Conservation (phyloP, 129 eudicot species). For the Lactuca saligna region DNA sequence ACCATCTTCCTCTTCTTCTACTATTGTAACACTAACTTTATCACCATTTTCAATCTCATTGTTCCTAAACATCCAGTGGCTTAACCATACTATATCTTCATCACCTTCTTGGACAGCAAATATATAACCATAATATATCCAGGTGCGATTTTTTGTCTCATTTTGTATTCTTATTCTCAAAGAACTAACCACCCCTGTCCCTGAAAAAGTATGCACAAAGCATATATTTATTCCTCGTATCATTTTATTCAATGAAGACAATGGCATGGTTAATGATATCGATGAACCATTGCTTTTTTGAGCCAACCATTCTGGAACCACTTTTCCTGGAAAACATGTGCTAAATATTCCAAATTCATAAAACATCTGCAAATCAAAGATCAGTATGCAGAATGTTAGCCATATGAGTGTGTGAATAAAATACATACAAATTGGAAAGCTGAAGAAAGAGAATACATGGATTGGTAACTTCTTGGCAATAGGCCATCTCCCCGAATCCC, state of each 20-base stretch:
- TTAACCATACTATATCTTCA: conserved; percentile 19
- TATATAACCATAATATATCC: neutral
- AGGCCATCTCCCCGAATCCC: neutral
- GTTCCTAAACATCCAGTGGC: conserved; percentile 21
- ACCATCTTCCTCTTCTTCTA: no score
- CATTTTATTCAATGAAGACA: neutral
- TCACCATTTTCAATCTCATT: conserved; percentile 21
- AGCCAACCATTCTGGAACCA: conserved; percentile 15
- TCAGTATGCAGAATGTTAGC: neutral
- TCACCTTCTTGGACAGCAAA: neutral
- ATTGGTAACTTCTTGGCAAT: neutral
- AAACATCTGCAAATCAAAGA: neutral
- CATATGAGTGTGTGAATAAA: neutral
- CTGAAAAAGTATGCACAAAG: neutral
- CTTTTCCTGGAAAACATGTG: conserved; percentile 25
- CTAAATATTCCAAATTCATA: conserved; percentile 30
- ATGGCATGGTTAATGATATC: conserved; percentile 12
- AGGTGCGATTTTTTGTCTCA: neutral
- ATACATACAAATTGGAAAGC: neutral
- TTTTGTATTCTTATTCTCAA: neutral
- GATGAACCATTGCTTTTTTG: neutral
- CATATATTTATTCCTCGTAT: conserved; percentile 27
- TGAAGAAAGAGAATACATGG: no score
- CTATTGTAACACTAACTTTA: neutral
- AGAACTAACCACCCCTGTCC: neutral